Base-by-base conservation (phyloP, 108 stramenopile genomes). In the Epithemia pelagica region DNA sequence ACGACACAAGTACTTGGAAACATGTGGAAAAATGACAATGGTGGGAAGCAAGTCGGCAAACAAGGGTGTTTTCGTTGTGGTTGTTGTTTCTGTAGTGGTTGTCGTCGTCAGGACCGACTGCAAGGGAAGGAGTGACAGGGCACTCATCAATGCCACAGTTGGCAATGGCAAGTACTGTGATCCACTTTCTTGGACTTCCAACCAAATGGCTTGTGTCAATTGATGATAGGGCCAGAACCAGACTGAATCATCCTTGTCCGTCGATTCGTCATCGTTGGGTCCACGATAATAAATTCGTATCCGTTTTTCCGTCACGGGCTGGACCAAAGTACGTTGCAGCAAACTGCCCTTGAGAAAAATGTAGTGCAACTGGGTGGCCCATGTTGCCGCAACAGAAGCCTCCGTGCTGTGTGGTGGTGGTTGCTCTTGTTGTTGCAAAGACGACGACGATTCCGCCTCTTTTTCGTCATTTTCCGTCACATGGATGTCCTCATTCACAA, bases 1-100 rank as follows among this genome's bases (percentile, higher is more conserved):
- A 23, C 92, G 78, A 73, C 89, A 90, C 19, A 94, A 55, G 67
- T 74, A 94, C 62, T 89, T 87, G 59, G 88, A 85, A 3, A 81
- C 83, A 51, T 52, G 70, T 27, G 58, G 79, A 32, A 53, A 78
- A 52, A 72, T 76, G 30, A 58, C 60, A 56, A 73, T 75, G 58
- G 31, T 69, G 65, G 69, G 75, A 53, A 28, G 56, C 37, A 46
- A 46, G n/a, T n/a, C n/a, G n/a, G n/a, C n/a, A n/a, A n/a, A n/a
- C n/a, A n/a, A n/a, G n/a, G n/a, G n/a, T n/a, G n/a, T n/a, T n/a
- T n/a, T n/a, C n/a, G n/a, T n/a, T n/a, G n/a, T n/a, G n/a, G n/a
- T n/a, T n/a, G n/a, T n/a, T n/a, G n/a, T n/a, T n/a, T n/a, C n/a
- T n/a, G n/a, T n/a, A n/a, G n/a, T n/a, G n/a, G n/a, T n/a, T n/a